Conservation (phyloP, 345 rosid species). For the Populus pruinosa region DNA sequence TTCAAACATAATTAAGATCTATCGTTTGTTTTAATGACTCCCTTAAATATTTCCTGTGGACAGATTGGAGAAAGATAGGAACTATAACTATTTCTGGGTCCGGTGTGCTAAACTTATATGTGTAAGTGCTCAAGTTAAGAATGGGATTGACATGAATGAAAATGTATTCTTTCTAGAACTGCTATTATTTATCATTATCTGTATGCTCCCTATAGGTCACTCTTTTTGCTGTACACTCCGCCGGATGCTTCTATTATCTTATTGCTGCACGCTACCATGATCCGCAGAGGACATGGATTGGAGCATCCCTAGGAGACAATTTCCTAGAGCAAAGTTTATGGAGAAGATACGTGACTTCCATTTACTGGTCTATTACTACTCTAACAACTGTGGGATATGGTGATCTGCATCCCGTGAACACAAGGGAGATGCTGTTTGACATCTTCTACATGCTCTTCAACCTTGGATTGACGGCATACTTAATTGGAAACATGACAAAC, state of each 20-base stretch:
- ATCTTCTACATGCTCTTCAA: conserved; percentile 90
- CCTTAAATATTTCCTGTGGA: conserved; percentile 1
- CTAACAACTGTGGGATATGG: conserved; percentile 94
- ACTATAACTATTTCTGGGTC: conserved; percentile 89
- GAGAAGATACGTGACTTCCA: conserved; percentile 74
- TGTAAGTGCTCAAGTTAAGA: conserved; percentile 44
- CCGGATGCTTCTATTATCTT: conserved; percentile 90
- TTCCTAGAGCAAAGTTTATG: conserved; percentile 52
- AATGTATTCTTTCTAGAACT: not conserved
- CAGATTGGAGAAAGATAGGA: conserved; percentile 94
- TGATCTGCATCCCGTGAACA: conserved; percentile 85
- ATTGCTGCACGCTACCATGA: conserved; percentile 60
- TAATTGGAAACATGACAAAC: conserved; percentile 98
- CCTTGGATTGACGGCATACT: conserved; percentile 82
- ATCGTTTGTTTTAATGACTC: not conserved
- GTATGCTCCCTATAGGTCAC: conserved; percentile 58
- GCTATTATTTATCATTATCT: conserved; percentile 2
- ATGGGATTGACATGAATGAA: not conserved
- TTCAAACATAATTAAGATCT: not conserved
- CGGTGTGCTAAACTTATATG: conserved; percentile 87
- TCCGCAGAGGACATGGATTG: conserved; percentile 72
- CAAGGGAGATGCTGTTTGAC: conserved; percentile 80
- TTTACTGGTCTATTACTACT: conserved; percentile 97
- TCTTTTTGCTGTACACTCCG: conserved; percentile 80
- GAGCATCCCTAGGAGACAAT: conserved; percentile 36